Conservation (phyloP, 768 basidiomycete species). For the Phlebiopsis gigantea region DNA sequence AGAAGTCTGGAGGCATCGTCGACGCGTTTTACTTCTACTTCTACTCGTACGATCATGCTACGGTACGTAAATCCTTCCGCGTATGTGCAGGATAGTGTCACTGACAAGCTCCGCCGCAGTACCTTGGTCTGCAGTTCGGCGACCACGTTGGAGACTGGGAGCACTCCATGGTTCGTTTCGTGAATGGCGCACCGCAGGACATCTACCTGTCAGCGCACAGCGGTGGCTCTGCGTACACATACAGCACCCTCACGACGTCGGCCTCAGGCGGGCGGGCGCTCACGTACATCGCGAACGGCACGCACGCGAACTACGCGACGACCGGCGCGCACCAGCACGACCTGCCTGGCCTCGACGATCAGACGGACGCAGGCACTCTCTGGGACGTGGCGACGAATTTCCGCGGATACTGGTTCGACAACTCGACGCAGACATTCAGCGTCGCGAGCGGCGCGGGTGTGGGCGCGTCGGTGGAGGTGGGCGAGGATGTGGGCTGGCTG, state of each 20-base stretch:
- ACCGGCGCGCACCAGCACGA: conserved; percentile 21
- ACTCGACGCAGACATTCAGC: conserved; percentile 14
- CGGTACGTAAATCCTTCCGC: neutral
- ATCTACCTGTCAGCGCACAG: conserved; percentile 29
- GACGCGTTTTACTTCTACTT: conserved; percentile 32
- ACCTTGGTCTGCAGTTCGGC: conserved; percentile 22
- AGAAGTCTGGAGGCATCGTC: conserved; percentile 23
- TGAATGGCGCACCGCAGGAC: conserved; percentile 22
- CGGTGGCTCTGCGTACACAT: conserved; percentile 25
- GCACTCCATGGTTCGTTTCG: conserved; percentile 30
- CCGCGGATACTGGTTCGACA: conserved; percentile 25
- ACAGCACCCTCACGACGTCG: conserved; percentile 12
- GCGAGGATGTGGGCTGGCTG: conserved; percentile 24
- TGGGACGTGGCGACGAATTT: conserved; percentile 26
- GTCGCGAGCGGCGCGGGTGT: conserved; percentile 15
- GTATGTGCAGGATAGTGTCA: neutral
- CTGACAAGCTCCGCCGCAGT: conserved; percentile 3
- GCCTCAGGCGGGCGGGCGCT: conserved; percentile 13
- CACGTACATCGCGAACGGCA: conserved; percentile 23
- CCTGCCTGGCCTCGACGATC: conserved; percentile 21
- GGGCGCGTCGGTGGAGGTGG: conserved; percentile 11
- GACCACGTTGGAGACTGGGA: conserved; percentile 32
- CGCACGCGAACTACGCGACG: conserved; percentile 27
- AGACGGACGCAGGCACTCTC: conserved; percentile 21
- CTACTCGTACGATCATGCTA: conserved; percentile 25